Evolutionary conservation across 2,329 filamentous ascomycete genomes (phyloP), one percentile per base, ranked within the genome.

Genomic region (Aspergillus aculeatus): DNA sequence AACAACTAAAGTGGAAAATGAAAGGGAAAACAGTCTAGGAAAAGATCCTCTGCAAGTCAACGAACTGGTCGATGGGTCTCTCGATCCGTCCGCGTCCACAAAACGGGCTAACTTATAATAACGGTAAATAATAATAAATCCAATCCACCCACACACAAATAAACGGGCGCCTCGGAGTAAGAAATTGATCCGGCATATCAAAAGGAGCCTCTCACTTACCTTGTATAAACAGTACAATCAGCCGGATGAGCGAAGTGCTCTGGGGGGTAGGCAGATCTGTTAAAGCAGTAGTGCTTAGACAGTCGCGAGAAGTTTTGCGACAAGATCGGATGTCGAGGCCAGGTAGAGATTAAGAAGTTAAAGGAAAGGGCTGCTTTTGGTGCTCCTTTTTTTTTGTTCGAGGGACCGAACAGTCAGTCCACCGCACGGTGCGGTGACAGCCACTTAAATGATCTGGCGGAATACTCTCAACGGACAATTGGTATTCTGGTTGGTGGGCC

Each of bases 401-500:
- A 58, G 56, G 57, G 59, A 59, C 59, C 57, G 62, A 61, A 62
- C 60, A 60, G 53, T 53, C 60, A 63, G 53, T 51, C 53, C 58
- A 59, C 58, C 54, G 48, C 38, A 44, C 52, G 62, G 60, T 60
- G 54, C 26, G 54, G 44, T 58, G 58, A 63, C 56, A 61, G 54
- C 61, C 61, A 66, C 60, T 66, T 52, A 62, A 54, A 63, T 57
- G 59, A 54, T 26, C 56, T 58, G 50, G 54, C 50, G 54, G 53
- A 12, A 54, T 58, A 59, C 58, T 62, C 56, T 47, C 50, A 61
- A 60, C 38, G 47, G 57, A 51, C 62, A 56, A 57, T 52, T 52
- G 44, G 52, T 54, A 21, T 50, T 60, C 48, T 62, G 58, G 60
- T 64, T 64, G 65, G 67, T 66, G 64, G 67, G 59, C 61, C 64